Base-by-base conservation (phyloP, 306 rosid species). In the Albizia julibrissin region DNA sequence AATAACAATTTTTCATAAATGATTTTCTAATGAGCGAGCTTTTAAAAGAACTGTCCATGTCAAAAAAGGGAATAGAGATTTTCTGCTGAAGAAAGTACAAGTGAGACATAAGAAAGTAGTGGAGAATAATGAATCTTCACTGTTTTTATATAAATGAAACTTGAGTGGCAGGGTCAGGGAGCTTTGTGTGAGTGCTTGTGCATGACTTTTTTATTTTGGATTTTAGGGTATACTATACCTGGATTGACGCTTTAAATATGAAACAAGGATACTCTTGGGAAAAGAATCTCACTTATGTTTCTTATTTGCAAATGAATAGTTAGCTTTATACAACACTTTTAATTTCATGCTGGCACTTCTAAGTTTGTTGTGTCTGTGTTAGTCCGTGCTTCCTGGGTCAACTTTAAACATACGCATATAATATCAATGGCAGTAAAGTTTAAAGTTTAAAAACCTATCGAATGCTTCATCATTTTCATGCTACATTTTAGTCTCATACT, bases 151-250 rank as follows among this genome's bases (percentile, higher is more conserved):
- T 7, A 21, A 54, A 54, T 54, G 62, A 54, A 21, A 54, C 62
- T 54, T 54, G 26, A 54, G 62, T 19, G 62, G 62, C 44, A 67
- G 72, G 26, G 22, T 8, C 46, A 69, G 52, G 19, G n/a, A 39
- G 74, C 29, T 42, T 34, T 69, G 10, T 40, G 52, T 69, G 74
- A n/a, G 11, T 69, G 52, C 74, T 42, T 27, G 7, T 46, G 74
- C 50, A n/a, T 40, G 52, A 16, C 12, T 69, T 40, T 10, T 69
- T 69, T n/a, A n/a, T 59, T 79, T 82, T 58, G 62, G 64, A 58
- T 54, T 43, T 65, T 77, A 71, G 69, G 80, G 47, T 77, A 77
- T 72, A 82, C 15, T 31, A 50, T 78, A 75, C 70, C 64, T 83
- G 46, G 37, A 22, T 61, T 42, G 54, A 54, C 26, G 6, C 56